A percentile compares a stretch with the other conserved stretches of the same genome.
Conservation (phyloP, 208 protist species). For the Trypanosoma cruzi region DNA sequence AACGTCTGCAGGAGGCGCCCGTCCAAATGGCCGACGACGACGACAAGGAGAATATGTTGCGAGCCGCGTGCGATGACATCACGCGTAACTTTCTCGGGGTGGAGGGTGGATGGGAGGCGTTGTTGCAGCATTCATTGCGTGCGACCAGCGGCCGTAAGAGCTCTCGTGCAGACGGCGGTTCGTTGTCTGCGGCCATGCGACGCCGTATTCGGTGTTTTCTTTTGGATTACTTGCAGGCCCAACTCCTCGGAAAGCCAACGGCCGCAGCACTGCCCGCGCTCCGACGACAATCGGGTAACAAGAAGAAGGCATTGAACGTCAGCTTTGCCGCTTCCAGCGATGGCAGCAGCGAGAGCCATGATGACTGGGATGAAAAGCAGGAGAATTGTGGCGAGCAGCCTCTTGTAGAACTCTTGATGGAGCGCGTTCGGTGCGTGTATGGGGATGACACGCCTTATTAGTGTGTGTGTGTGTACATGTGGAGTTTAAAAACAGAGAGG, state of each 20-base stretch:
- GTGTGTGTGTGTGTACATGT: too few species aligned
- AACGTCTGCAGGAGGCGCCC: neutral
- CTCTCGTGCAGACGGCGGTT: neutral
- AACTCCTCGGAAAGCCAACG: conserved; percentile 6
- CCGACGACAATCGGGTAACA: neutral
- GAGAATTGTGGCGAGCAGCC: neutral
- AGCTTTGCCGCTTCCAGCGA: conserved; percentile 2
- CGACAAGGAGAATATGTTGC: conserved; percentile 27
- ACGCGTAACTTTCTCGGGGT: conserved; percentile 44
- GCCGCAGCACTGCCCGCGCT: neutral
- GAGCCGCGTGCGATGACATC: conserved; percentile 59
- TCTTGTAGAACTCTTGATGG: conserved; percentile 26
- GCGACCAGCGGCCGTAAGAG: neutral
- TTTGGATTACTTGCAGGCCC: conserved; percentile 11
- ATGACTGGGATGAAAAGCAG: neutral
- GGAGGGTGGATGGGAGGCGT: conserved; percentile 46
- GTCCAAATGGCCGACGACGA: neutral
- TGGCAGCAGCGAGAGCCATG: neutral
- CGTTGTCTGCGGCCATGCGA: neutral
- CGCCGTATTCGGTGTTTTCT: conserved; percentile 16
- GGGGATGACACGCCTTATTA: neutral
- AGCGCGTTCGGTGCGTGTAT: conserved; percentile 14
- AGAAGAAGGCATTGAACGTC: conserved; percentile 1
- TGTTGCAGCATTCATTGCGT: conserved; percentile 14
- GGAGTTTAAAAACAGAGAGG: neutral